A percentile compares a stretch with the other conserved stretches of the same genome.
Conservation (phyloP, 805 yeast genomes). For the Grigorovia transvaalensis region DNA sequence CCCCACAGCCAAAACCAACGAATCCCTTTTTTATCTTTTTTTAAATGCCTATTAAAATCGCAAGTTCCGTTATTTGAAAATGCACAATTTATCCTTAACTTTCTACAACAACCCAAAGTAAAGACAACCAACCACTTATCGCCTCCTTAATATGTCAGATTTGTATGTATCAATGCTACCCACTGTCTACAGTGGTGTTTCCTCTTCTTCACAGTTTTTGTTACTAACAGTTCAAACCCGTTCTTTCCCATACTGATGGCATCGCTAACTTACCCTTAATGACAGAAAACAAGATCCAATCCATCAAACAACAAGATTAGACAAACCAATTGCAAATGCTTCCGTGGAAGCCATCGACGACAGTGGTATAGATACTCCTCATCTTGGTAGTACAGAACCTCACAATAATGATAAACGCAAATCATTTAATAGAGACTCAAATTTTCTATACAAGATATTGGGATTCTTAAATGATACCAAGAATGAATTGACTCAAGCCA, state of each 20-base stretch:
- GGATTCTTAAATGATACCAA: neutral
- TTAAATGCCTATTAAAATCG: too few species aligned
- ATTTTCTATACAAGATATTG: neutral
- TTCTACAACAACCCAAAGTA: neutral
- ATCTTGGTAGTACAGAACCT: neutral
- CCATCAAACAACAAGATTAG: conserved; percentile 6
- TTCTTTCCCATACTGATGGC: too few species aligned
- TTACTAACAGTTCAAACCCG: neutral
- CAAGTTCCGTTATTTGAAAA: neutral
- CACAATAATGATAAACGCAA: neutral
- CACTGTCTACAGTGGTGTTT: neutral
- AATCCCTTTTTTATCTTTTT: neutral
- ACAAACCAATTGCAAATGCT: neutral
- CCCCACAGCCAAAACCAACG: neutral
- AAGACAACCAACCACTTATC: neutral
- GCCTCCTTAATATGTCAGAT: neutral
- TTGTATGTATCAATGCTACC: neutral
- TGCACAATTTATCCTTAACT: neutral
- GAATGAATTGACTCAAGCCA: neutral
- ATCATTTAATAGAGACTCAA: neutral
- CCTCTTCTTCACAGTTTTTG: neutral
- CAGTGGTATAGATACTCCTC: neutral
- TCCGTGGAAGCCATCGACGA: neutral
- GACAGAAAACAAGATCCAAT: conserved; percentile 4
- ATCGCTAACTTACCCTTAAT: neutral